phyloP scores from a whole-genome alignment of 768 basidiomycete species.

The Lentinus tigrinus region DNA sequence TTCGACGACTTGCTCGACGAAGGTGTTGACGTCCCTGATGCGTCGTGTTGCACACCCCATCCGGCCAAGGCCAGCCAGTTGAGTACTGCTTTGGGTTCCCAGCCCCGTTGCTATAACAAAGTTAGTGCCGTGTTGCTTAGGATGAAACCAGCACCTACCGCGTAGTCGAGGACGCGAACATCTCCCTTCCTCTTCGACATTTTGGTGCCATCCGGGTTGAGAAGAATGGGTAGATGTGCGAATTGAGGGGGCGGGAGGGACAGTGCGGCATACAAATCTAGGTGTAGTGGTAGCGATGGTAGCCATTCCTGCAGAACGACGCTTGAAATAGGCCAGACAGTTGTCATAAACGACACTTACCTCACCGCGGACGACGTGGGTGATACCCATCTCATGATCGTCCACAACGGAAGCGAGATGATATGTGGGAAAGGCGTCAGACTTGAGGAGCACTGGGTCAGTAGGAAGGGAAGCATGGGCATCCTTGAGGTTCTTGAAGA shows the following conservation, averaged over 20 bases:
- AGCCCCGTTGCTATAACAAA: slow-evolving; percentile 67
- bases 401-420: slow-evolving; percentile 96
- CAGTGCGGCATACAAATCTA: slow-evolving; percentile 83
- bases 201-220: slow-evolving; percentile 89
- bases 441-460: slow-evolving; percentile 90
- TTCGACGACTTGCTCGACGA: slow-evolving; percentile 16
- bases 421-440: slow-evolving; percentile 92
- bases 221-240: slow-evolving; percentile 86
- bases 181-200: slow-evolving; percentile 95
- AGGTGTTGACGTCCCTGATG: slow-evolving; percentile 13
- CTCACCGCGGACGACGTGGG: slow-evolving; percentile 94
- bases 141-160: slow-evolving; percentile 45
- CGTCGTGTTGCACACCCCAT: slow-evolving; percentile 67
- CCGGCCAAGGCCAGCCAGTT: slow-evolving; percentile 97
- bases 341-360: slow-evolving; percentile 33
- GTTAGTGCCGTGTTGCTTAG: neutral
- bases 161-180: slow-evolving; percentile 83
- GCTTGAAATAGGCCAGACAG: neutral
- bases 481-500: slow-evolving; percentile 75
- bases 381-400: slow-evolving; percentile 94
- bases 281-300: slow-evolving; percentile 86
- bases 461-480: slow-evolving; percentile 78
- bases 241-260: slow-evolving; percentile 73
- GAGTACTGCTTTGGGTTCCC: slow-evolving; percentile 85
- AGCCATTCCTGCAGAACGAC: slow-evolving; percentile 80